A percentile compares a stretch with the other conserved stretches of the same genome.
These are phyloP conservation scores for Aspergillus panamensis DNA, from an alignment of 495 filamentous ascomycete species.

Conservation along the genomic window DNA sequence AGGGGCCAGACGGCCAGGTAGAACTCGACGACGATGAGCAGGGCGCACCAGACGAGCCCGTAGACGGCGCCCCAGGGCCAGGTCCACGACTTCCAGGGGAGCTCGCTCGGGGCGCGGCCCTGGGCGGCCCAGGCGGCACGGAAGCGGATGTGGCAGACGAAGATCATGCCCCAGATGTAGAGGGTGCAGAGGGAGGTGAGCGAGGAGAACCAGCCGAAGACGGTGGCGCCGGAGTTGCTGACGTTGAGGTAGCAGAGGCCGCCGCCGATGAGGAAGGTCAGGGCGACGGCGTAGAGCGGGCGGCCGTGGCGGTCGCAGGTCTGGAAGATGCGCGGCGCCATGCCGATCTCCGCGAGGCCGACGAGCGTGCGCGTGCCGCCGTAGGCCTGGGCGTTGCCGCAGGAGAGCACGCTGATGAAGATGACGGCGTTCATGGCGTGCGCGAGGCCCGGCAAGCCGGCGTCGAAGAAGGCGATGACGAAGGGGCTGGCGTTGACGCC, in stretches of 20 bases:
- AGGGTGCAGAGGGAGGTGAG: constrained; percentile 53
- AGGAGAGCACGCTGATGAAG: constrained; percentile 62
- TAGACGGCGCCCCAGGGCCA: constrained; percentile 25
- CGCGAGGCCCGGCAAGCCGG: constrained; percentile 63
- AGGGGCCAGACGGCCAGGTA: constrained; percentile 28
- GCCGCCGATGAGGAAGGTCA: constrained; percentile 45
- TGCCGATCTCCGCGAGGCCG: constrained; percentile 3
- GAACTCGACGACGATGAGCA: constrained; percentile 29
- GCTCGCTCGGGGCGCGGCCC: constrained; percentile 58
- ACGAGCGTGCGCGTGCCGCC: constrained; percentile 37
- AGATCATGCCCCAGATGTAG: constrained; percentile 57
- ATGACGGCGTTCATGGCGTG: constrained; percentile 76
- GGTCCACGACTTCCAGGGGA: constrained; percentile 56
- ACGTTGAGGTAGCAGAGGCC: constrained; percentile 51
- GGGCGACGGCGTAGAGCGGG: constrained; percentile 41
- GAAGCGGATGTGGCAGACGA: constrained; percentile 55
- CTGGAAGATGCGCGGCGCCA: constrained; percentile 31
- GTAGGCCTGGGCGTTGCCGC: constrained; percentile 56
- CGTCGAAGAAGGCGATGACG: constrained; percentile 56
- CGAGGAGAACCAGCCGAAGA: constrained; percentile 61
- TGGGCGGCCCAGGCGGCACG: constrained; percentile 62
- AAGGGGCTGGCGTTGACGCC: constrained; percentile 50
- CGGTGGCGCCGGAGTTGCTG: constrained; percentile 33
- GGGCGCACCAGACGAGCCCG: constrained; percentile 25
- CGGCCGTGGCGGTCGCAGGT: constrained; percentile 51